Conservation (phyloP, 2,329 filamentous ascomycete species). For the Sarocladium kiliense region DNA sequence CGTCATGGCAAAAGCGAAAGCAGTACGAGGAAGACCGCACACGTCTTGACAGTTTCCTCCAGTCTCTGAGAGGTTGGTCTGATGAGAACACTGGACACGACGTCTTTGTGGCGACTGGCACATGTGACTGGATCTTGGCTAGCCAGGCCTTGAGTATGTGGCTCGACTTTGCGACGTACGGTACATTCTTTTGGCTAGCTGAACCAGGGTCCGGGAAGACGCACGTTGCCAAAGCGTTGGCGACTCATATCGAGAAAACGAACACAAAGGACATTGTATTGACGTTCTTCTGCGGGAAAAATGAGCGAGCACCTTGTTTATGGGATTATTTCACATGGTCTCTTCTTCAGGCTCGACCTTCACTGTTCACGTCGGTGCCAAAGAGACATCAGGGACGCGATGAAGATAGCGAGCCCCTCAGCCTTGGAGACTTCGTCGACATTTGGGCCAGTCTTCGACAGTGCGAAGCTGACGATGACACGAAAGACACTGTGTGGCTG, state of each 20-base stretch:
- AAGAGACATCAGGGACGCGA: slow-evolving; percentile 11
- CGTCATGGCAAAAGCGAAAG: slow-evolving; percentile 4
- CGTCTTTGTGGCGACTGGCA: slow-evolving; percentile 11
- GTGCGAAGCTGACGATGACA: neutral
- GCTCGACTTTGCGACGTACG: slow-evolving; percentile 9
- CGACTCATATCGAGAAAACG: slow-evolving; percentile 13
- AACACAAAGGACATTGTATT: slow-evolving; percentile 14
- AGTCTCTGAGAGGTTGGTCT: slow-evolving; percentile 14
- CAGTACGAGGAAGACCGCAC: neutral
- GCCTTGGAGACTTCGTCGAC: slow-evolving; percentile 13
- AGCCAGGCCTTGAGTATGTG: slow-evolving; percentile 14
- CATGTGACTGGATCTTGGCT: slow-evolving; percentile 16
- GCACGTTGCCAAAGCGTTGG: slow-evolving; percentile 16
- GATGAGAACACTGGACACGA: slow-evolving; percentile 12
- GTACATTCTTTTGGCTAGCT: slow-evolving; percentile 14
- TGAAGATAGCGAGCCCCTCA: slow-evolving; percentile 6
- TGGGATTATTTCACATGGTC: slow-evolving; percentile 17
- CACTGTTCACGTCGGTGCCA: slow-evolving; percentile 15
- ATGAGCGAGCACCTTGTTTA: slow-evolving; percentile 13
- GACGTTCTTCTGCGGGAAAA: slow-evolving; percentile 16
- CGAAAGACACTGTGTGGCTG: slow-evolving; percentile 14
- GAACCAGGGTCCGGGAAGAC: slow-evolving; percentile 17
- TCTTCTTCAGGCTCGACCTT: slow-evolving; percentile 12
- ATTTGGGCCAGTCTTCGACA: slow-evolving; percentile 13
- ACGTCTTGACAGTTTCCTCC: slow-evolving; percentile 10